Base-by-base conservation (phyloP, 306 rosid genomes). In the Dryas drummondii region DNA sequence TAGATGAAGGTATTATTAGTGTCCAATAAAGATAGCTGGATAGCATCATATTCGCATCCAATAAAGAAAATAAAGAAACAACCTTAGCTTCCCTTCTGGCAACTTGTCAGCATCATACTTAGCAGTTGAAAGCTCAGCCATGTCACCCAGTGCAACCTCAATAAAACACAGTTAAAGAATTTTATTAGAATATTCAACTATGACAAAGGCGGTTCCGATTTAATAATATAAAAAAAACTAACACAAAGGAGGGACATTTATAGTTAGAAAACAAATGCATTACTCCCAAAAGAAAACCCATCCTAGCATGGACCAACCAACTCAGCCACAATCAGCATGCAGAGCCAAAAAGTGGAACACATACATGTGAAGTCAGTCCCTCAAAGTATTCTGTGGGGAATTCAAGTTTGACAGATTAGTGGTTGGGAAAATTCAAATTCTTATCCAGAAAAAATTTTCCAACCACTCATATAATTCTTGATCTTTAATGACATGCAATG, bases 81-180 rank as follows among this genome's bases (percentile, higher is more conserved):
- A 94, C 96, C 97, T 94, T 63, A 90, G 76, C 80, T 92, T 94
- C 58, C 97, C 97, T 82, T 80, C 72, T 7, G 99, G 96, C 80
- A 94, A 82, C 77, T 79, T 76, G 83, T 92, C 91, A 7, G 99
- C 97, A 68, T 94, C 90, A 72, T 84, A 88, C 13, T 90, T 88
- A 19, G 91, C 92, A 4, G 37, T 37, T 72, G 40, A 81, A 90
- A 94, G 96, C 86, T 92, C 97, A 26, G 85, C 91, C 97, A 90
- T 90, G 82, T 90, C 97, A 47, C 97, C 99, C 41, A 92, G 87
- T 68, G 97, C 99, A 73, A 94, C 98, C 97, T 94, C 58, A 68
- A 60, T 41, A 60, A 66, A 52, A 44, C 46, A 70, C 42, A 32
- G 70, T 42, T 26, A 57, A 17, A 70, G n/a, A n/a, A 4, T 16